Evolutionary conservation across 1,139 yeast genomes (phyloP), one percentile per base, ranked within the genome.

Genomic region (Suhomyces bokatorum): DNA sequence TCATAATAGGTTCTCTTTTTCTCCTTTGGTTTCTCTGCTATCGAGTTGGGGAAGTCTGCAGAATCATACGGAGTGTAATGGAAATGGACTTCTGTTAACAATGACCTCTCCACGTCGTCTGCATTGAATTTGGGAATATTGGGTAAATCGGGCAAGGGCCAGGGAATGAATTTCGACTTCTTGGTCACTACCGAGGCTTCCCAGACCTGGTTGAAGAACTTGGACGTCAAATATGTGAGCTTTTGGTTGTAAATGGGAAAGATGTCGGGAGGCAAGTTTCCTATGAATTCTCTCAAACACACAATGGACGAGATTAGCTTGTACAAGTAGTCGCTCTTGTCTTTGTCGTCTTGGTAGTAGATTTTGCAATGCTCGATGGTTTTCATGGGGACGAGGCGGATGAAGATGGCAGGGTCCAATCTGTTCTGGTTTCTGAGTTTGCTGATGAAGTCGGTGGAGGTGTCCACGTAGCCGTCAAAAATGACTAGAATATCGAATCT

Each of bases 121-220:
- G 90, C 75, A 3, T 77, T 77, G 58, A 80, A 89, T 39, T 70
- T 72, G 2, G 84, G 83, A 6, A 89, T 81, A 1, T 72, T 60
- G 2, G 89, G 80, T 50, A 87, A 68, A 39, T 85, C 87, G 0
- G 96, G 95, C 39, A 91, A 68, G 2, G 95, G 95, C 96, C 96
- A 90, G 5, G 77, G 75, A 37, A 57, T 64, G 20, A 45, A 37
- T 31, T 42, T 38, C 16, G 36, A 48, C 15, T 24, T 36, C 27
- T 42, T 42, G 6, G 35, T 29, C 46, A 49, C 60, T 30, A 46
- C 45, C 16, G 61, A 58, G 4, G 66, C 59, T 30, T 53, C 58
- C 54, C 67, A 72, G 32, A 71, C 60, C 5, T 64, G 58, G 40
- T 74, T 75, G 40, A 86, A 70, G 81, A 93, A 90, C 27, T 61